Evolutionary conservation across 2,329 filamentous ascomycete genomes (phyloP).

Genomic region (Penicillium fuscoglaucum): DNA sequence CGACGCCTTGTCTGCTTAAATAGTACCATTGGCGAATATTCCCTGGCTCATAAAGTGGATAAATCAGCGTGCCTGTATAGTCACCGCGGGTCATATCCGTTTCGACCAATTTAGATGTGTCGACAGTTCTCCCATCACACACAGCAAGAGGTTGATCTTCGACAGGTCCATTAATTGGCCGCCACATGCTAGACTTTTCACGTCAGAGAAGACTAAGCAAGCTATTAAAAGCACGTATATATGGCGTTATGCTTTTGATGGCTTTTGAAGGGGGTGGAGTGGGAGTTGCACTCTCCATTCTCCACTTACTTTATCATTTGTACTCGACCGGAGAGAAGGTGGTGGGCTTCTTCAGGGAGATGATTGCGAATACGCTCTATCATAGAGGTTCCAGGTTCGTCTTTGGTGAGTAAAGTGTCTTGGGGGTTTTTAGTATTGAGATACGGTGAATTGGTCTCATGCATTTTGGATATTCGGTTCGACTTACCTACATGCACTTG

Average conservation of each 20-base stretch:
- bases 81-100: conserved; percentile 12
- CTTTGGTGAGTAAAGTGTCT: conserved; percentile 12
- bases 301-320: conserved; percentile 13
- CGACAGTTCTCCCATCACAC: conserved; percentile 7
- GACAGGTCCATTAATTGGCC: conserved; percentile 9
- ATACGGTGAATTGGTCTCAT: neutral
- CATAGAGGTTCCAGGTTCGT: conserved; percentile 8
- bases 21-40: conserved; percentile 10
- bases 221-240: neutral
- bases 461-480: neutral
- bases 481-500: conserved; percentile 12
- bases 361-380: conserved; percentile 13
- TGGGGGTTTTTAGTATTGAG: neutral
- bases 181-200: neutral
- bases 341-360: conserved; percentile 8
- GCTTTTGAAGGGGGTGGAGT: too few species aligned
- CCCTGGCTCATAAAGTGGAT: neutral
- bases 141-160: conserved; percentile 12
- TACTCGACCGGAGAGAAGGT: conserved; percentile 11
- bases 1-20: conserved; percentile 7
- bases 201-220: neutral
- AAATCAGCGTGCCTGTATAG: conserved; percentile 12
- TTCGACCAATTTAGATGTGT: conserved; percentile 4
- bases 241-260: too few species aligned
- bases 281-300: too few species aligned